Base-by-base conservation (phyloP, 2,329 filamentous ascomycete genomes). In the Lachnellula subtilissima region DNA sequence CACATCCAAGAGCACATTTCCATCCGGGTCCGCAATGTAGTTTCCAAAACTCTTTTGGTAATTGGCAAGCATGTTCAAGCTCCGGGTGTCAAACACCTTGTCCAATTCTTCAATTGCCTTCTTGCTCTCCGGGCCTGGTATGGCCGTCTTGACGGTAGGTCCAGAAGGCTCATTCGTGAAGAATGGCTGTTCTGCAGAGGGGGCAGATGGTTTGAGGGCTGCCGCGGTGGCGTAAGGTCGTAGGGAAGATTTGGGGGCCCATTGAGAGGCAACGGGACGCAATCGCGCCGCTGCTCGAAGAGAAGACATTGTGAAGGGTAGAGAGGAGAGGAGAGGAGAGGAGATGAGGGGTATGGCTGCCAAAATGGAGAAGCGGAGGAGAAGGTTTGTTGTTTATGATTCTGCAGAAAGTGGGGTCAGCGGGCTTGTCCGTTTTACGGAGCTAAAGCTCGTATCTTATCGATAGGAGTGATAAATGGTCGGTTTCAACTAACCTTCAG, bases 21-120 rank as follows among this genome's bases (percentile, higher is more conserved):
- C 77, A 59, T 79, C 77, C 51, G 75, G 73, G 63, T 79, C 77
- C 52, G 76, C 73, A 58, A 79, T 75, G 67, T 81, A 81, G 69
- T 80, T 81, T 52, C 77, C 78, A 46, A 72, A 65, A 65, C 76
- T 79, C 71, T 79, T 76, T 50, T 76, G 69, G 61, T 81, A 81
- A 65, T 81, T 75, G 53, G 76, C 78, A 52, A 80, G 73, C 65
- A 80, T 78, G 69, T 80, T 76, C 54, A 80, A 72, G 54, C 76
- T 77, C 48, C 78, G 73, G 36, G 76, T 77, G 64, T 81, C 78
- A 58, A 79, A 81, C 59, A 81, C 72, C 51, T 71, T 67, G 59
- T 78, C 72, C 46, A 81, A 71, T 59, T 78, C 69, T 46, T 61
- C 64, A 61, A 74, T 73, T 43, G 71, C 71, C 59, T 69, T 67